A percentile compares a stretch with the other conserved stretches of the same genome.
Conservation (phyloP, 176 grass and related monocot species). For the Eragrostis nindensis region DNA sequence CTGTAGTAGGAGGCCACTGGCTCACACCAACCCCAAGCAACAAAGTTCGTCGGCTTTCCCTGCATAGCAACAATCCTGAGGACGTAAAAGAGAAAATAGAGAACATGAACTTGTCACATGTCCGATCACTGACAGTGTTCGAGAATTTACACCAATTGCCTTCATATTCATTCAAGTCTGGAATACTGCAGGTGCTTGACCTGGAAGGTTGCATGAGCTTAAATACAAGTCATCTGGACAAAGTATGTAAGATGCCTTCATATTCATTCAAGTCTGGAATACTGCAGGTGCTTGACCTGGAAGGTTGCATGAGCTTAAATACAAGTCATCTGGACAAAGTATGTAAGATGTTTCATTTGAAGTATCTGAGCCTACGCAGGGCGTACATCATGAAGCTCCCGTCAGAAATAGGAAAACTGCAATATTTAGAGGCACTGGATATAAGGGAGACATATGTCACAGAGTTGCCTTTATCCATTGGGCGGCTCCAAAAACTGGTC, state of each 20-base stretch:
- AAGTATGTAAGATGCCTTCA: too few relatives aligned
- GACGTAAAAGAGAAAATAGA: neutral
- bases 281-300: constrained; percentile 21
- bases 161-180: too few relatives aligned
- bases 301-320: constrained; percentile 13
- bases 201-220: too few relatives aligned
- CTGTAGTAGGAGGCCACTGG: constrained; percentile 30
- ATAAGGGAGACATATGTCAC: too few relatives aligned
- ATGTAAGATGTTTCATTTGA: neutral
- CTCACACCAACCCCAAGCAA: neutral
- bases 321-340: too few relatives aligned
- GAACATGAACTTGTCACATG: constrained; percentile 26
- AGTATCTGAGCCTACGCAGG: neutral
- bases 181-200: too few relatives aligned
- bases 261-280: too few relatives aligned
- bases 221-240: too few relatives aligned
- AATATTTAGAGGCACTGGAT: constrained; percentile 29
- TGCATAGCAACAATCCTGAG: neutral
- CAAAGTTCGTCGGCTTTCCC: constrained; percentile 22
- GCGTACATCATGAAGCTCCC: neutral
- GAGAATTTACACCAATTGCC: too few relatives aligned
- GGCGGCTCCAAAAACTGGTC: neutral
- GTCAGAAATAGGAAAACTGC: neutral
- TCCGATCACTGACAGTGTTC: constrained; percentile 14
- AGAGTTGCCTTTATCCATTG: too few relatives aligned